Evolutionary conservation across 257 asterid genomes (phyloP).

Genomic region (Osmanthus fragrans): DNA sequence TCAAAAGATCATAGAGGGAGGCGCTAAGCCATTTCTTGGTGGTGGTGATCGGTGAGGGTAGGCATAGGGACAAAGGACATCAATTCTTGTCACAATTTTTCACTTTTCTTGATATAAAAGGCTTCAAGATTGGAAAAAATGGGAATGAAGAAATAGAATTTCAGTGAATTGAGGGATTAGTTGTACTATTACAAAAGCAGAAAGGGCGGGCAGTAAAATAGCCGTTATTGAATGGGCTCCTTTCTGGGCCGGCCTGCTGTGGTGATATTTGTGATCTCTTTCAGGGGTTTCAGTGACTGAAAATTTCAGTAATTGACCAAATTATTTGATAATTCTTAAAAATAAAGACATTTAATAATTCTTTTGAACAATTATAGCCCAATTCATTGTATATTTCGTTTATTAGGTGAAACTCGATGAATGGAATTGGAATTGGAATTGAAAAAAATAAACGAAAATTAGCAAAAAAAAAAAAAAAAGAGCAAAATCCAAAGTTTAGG

Average conservation of each 20-base stretch:
- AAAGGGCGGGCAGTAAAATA: slow-evolving; percentile 52
- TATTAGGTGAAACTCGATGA: no score
- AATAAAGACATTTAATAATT: no score
- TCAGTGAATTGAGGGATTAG: neutral
- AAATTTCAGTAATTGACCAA: slow-evolving; percentile 45
- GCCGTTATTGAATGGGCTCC: slow-evolving; percentile 19
- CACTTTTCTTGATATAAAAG: slow-evolving; percentile 1
- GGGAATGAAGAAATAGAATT: neutral
- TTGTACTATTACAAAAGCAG: neutral
- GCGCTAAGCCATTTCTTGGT: slow-evolving; percentile 82
- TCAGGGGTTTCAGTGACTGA: slow-evolving; percentile 30
- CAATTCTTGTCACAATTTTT: slow-evolving; percentile 52
- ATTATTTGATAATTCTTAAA: no score
- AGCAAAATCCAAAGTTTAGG: no score
- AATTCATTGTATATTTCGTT: no score
- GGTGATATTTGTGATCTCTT: neutral
- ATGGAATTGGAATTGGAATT: no score
- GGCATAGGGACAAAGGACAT: slow-evolving; percentile 61
- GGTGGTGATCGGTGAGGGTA: slow-evolving; percentile 41
- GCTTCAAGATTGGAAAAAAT: neutral
- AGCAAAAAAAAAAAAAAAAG: no score
- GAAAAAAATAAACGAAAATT: no score
- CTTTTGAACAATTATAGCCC: no score
- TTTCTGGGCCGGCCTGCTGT: neutral
- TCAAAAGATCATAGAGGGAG: slow-evolving; percentile 69